Conservation (phyloP, 768 basidiomycete genomes). For the Holtermanniella nyarrowii region DNA sequence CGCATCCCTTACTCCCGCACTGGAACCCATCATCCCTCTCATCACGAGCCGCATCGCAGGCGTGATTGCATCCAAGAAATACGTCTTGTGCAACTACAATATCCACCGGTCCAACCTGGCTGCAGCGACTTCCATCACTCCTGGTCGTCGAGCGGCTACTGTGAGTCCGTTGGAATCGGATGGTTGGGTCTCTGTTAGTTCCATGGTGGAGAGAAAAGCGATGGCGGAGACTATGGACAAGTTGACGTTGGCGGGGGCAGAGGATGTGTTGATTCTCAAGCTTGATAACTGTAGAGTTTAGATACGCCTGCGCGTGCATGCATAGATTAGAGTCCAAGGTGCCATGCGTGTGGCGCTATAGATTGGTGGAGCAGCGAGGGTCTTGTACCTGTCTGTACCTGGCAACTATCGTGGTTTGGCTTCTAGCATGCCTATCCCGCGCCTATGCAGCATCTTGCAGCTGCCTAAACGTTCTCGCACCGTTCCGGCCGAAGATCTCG, state of each 20-base stretch:
- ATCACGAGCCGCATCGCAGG: conserved; percentile 84
- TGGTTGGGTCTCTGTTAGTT: conserved; percentile 82
- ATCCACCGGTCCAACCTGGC: conserved; percentile 56
- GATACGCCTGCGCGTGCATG: conserved; percentile 10
- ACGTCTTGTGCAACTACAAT: conserved; percentile 89
- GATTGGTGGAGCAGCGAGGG: too few relatives aligned
- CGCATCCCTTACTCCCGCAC: conserved; percentile 45
- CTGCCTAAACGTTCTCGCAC: too few relatives aligned
- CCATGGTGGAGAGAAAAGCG: conserved; percentile 78
- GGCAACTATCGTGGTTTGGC: too few relatives aligned
- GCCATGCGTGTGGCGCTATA: too few relatives aligned
- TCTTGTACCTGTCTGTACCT: too few relatives aligned
- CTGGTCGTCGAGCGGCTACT: conserved; percentile 81
- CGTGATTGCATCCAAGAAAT: conserved; percentile 68
- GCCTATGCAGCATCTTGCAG: too few relatives aligned
- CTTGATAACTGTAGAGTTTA: conserved; percentile 88
- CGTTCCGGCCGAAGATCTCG: too few relatives aligned
- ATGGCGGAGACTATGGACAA: conserved; percentile 81
- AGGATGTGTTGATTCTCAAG: conserved; percentile 81
- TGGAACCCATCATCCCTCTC: conserved; percentile 59
- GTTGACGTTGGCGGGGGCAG: conserved; percentile 68
- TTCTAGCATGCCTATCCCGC: too few relatives aligned
- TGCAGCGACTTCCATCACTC: conserved; percentile 62
- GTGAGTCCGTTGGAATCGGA: conserved; percentile 65
- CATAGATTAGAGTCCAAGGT: not conserved